phyloP scores from a whole-genome alignment of 371 early-diverging fungal species.

The Mortierella sp. region DNA sequence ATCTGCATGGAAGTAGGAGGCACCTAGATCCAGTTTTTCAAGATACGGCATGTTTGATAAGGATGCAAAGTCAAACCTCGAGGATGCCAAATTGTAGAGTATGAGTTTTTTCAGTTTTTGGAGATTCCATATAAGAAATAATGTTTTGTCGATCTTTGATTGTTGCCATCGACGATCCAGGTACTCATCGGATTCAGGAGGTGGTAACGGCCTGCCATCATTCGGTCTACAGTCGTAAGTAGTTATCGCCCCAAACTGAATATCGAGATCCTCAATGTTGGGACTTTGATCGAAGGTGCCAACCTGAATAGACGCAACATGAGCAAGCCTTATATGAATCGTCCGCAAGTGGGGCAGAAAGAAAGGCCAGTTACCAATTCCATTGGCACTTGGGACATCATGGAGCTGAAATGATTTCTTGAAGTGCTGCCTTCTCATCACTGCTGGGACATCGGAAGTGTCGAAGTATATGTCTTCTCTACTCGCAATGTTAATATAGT shows the following conservation, averaged over 20 bases:
- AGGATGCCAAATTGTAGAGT: neutral
- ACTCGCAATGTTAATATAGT: neutral
- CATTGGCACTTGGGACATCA: neutral
- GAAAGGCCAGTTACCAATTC: neutral
- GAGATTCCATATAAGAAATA: neutral
- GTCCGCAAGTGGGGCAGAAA: neutral
- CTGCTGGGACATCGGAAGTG: neutral
- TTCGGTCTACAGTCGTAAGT: neutral
- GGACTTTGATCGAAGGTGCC: neutral
- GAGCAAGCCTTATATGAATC: neutral
- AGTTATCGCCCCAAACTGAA: neutral
- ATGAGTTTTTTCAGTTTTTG: neutral
- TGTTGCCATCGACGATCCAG: neutral
- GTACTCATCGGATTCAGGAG: neutral
- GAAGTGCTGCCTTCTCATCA: neutral
- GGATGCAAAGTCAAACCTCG: neutral
- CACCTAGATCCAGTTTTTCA: neutral
- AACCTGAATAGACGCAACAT: neutral
- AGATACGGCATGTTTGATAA: neutral
- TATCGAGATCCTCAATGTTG: neutral
- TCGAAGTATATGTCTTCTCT: neutral
- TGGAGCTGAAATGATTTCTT: neutral
- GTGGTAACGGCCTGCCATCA: neutral
- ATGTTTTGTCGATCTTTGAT: neutral
- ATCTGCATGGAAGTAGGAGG: neutral